Percentiles rank a stretch among this genome's conserved stretches.
Conservation (phyloP, 2,329 filamentous ascomycete genomes). For the Hypoxylon sp. region DNA sequence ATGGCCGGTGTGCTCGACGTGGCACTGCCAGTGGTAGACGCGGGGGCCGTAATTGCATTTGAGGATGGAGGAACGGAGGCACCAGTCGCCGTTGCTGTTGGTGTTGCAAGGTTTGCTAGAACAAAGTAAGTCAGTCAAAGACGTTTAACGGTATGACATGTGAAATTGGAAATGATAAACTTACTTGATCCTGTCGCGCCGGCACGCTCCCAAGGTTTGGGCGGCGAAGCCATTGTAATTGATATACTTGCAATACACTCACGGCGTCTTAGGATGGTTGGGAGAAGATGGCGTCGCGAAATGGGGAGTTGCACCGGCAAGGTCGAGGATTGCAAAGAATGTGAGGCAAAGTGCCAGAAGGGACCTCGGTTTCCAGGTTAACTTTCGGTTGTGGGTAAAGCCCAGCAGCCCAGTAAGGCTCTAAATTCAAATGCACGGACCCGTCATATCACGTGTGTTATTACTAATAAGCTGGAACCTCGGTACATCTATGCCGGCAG, state of each 20-base stretch:
- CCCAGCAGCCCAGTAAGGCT: slow-evolving; percentile 15
- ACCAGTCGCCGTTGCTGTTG: slow-evolving; percentile 61
- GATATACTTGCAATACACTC: slow-evolving; percentile 31
- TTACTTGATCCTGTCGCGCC: slow-evolving; percentile 71
- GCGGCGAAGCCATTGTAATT: slow-evolving; percentile 79
- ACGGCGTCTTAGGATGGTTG: background rate
- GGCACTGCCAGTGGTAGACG: slow-evolving; percentile 50
- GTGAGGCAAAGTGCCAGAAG: slow-evolving; percentile 14
- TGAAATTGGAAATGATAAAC: slow-evolving; percentile 50
- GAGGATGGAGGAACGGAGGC: slow-evolving; percentile 59
- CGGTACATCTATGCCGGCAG: background rate
- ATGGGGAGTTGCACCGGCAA: background rate
- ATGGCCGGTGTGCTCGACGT: slow-evolving; percentile 73
- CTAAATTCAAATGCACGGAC: slow-evolving; percentile 10
- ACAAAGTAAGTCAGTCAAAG: slow-evolving; percentile 50
- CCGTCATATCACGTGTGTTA: background rate
- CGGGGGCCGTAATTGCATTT: slow-evolving; percentile 57
- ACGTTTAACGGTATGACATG: slow-evolving; percentile 17
- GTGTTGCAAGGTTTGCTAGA: slow-evolving; percentile 55
- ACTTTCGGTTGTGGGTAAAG: slow-evolving; percentile 10
- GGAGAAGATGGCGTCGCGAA: slow-evolving; percentile 11
- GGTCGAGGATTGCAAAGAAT: slow-evolving; percentile 5
- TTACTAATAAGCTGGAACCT: background rate
- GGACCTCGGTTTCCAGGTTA: slow-evolving; percentile 33
- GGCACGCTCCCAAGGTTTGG: slow-evolving; percentile 95